Percentiles rank a stretch among this genome's conserved stretches.
phyloP scores from a whole-genome alignment of 2,329 filamentous ascomycete species.

The Pyrenophora seminiperda region DNA sequence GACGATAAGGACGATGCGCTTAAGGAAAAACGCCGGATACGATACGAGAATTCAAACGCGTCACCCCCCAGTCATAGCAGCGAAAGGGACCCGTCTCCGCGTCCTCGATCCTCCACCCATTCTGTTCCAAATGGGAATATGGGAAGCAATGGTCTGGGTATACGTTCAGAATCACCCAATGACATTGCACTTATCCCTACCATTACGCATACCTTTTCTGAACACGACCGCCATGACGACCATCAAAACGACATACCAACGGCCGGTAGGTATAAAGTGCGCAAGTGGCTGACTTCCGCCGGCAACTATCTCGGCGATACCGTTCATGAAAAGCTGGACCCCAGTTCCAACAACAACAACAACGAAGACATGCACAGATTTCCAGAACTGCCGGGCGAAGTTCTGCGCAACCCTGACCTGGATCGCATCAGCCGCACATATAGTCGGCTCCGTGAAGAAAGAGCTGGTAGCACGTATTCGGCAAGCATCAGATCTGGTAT shows the following conservation, averaged over 20 bases:
- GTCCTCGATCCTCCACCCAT: neutral
- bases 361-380: slow-evolving; percentile 56
- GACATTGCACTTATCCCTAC: slow-evolving; percentile 19
- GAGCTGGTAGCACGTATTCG: slow-evolving; percentile 48
- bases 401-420: slow-evolving; percentile 52
- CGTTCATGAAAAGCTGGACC: slow-evolving; percentile 51
- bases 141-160: slow-evolving; percentile 8
- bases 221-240: neutral
- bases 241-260: slow-evolving; percentile 13
- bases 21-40: slow-evolving; percentile 12
- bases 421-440: slow-evolving; percentile 50
- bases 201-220: slow-evolving; percentile 21
- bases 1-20: slow-evolving; percentile 36
- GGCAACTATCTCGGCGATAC: slow-evolving; percentile 57
- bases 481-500: slow-evolving; percentile 40
- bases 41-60: slow-evolving; percentile 6
- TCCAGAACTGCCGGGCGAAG: slow-evolving; percentile 63
- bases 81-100: slow-evolving; percentile 10
- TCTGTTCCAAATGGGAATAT: neutral
- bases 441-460: slow-evolving; percentile 48
- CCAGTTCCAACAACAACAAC: slow-evolving; percentile 58
- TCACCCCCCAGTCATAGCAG: slow-evolving; percentile 31
- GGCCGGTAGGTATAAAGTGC: slow-evolving; percentile 27
- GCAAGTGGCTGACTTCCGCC: slow-evolving; percentile 51
- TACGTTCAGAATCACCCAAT: slow-evolving; percentile 23